phyloP scores from a whole-genome alignment of 306 rosid genomes.

The Lotus japonicus region DNA sequence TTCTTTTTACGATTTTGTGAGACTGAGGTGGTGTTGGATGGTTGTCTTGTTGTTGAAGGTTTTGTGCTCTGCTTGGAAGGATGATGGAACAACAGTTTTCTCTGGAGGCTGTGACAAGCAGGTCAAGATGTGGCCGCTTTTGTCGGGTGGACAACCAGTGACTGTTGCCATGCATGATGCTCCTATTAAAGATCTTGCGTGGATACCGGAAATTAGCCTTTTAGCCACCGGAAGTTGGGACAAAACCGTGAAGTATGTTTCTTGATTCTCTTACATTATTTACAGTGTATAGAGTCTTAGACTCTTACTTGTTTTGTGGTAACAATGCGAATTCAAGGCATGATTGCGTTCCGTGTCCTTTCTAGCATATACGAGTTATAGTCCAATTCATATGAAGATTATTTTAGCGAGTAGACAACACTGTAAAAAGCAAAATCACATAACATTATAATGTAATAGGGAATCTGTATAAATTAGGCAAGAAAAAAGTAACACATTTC shows the following conservation, averaged over 20 bases:
- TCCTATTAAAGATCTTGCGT: conserved; percentile 71
- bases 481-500: neutral
- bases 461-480: neutral
- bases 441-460: neutral
- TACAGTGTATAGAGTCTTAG: neutral
- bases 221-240: conserved; percentile 91
- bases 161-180: conserved; percentile 94
- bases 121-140: conserved; percentile 92
- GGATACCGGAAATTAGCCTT: conserved; percentile 89
- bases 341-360: neutral
- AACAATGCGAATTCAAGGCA: neutral
- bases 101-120: conserved; percentile 97
- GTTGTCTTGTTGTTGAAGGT: conserved; percentile 38
- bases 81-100: conserved; percentile 88
- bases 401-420: neutral
- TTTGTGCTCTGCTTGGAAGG: conserved; percentile 89
- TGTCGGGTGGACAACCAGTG: conserved; percentile 70
- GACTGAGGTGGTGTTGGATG: neutral
- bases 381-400: neutral
- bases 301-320: neutral
- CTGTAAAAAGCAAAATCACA: neutral
- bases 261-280: neutral
- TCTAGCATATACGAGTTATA: neutral
- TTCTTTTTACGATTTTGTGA: neutral
- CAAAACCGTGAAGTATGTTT: conserved; percentile 61